Conservation (phyloP, 148 eudicot genomes). For the Vaccinium macrocarpon region DNA sequence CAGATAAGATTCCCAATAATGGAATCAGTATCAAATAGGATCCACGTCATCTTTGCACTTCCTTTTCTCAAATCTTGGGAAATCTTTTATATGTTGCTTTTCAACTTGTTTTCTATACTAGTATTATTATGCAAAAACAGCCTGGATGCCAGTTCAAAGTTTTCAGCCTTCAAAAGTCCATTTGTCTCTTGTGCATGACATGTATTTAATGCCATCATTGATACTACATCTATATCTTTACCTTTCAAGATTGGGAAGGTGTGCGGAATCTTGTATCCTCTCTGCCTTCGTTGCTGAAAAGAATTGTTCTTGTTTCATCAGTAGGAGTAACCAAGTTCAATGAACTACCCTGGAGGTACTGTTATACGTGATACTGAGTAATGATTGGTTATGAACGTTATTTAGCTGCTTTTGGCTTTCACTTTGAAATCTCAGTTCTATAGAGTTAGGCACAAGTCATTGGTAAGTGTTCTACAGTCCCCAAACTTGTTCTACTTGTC, state of each 20-base stretch:
- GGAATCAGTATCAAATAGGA: not conserved
- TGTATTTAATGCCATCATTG: not conserved
- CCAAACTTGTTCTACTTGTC: not conserved
- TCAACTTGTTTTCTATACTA: not conserved
- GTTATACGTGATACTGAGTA: conserved; percentile 16
- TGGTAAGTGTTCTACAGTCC: not conserved
- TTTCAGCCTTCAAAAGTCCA: not conserved
- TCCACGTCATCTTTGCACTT: not conserved
- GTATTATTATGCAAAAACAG: not conserved
- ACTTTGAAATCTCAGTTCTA: not conserved
- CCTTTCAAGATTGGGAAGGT: conserved; percentile 82
- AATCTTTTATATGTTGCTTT: not conserved
- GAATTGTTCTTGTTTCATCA: conserved; percentile 91
- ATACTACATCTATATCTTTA: conserved; percentile 15
- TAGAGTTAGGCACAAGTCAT: not conserved
- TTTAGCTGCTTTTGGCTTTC: not conserved
- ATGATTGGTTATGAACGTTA: not conserved
- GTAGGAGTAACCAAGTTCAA: conserved; percentile 92
- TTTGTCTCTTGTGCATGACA: not conserved
- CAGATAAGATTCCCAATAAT: not conserved
- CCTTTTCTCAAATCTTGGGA: conserved; percentile 1
- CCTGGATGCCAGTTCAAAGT: not conserved
- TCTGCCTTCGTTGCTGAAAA: conserved; percentile 68
- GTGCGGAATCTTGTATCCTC: conserved; percentile 77
- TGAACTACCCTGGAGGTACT: conserved; percentile 97